Conservation (phyloP, 2,329 filamentous ascomycete genomes). For the Fusarium marasasianum region DNA sequence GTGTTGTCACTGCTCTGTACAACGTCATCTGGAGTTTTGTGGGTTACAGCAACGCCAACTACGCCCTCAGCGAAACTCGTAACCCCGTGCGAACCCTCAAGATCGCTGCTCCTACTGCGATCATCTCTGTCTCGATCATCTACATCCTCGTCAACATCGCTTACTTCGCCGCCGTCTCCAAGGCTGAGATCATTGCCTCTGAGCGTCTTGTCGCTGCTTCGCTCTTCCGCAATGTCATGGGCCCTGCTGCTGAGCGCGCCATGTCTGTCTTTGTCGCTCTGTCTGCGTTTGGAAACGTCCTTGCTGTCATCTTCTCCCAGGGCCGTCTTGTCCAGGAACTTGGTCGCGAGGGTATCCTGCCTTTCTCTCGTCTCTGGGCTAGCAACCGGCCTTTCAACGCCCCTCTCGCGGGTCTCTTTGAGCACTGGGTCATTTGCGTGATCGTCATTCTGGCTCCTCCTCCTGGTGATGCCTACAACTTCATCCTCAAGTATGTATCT, state of each 20-base stretch:
- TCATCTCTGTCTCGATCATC: slow-evolving; percentile 65
- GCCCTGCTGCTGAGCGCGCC: slow-evolving; percentile 63
- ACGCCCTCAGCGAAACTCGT: slow-evolving; percentile 71
- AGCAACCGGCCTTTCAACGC: slow-evolving; percentile 72
- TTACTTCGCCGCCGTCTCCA: slow-evolving; percentile 69
- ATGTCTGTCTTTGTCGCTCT: slow-evolving; percentile 73
- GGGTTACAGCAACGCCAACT: slow-evolving; percentile 75
- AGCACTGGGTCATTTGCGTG: slow-evolving; percentile 71
- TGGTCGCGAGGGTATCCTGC: slow-evolving; percentile 72
- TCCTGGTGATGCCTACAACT: slow-evolving; percentile 73
- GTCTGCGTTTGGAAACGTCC: slow-evolving; percentile 73
- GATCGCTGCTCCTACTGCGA: slow-evolving; percentile 69
- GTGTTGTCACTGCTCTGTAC: slow-evolving; percentile 74
- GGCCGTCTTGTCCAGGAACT: slow-evolving; percentile 73
- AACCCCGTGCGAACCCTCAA: slow-evolving; percentile 72
- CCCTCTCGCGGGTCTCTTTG: slow-evolving; percentile 67
- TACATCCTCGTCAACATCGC: slow-evolving; percentile 75
- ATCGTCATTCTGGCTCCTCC: slow-evolving; percentile 74
- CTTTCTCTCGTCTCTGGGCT: slow-evolving; percentile 69
- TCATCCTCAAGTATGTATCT: slow-evolving; percentile 62
- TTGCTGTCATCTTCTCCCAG: slow-evolving; percentile 75
- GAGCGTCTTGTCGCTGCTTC: slow-evolving; percentile 63
- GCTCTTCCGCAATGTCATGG: slow-evolving; percentile 67
- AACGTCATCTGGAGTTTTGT: slow-evolving; percentile 78
- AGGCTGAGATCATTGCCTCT: slow-evolving; percentile 61